A percentile compares a stretch with the other conserved stretches of the same genome.
Evolutionary conservation across 78 protist species (phyloP).

Genomic region (Cyanophora paradoxa): DNA sequence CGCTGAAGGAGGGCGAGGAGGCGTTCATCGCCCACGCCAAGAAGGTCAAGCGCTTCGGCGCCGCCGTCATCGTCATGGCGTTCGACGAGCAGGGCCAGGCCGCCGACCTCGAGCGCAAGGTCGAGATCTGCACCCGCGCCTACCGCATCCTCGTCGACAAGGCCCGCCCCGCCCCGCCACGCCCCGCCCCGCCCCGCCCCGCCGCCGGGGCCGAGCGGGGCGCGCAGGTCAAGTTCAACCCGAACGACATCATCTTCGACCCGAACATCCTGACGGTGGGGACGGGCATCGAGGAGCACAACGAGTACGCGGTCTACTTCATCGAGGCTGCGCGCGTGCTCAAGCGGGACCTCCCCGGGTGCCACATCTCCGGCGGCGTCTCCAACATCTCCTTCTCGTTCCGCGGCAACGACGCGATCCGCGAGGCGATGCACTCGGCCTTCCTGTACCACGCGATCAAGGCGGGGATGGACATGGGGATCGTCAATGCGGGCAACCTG

Average conservation of each 20-base stretch:
- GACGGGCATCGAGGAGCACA: constrained; percentile 97
- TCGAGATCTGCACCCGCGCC: constrained; percentile 84
- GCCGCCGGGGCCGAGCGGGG: no score
- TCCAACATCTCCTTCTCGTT: constrained; percentile 96
- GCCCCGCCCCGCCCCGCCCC: no score
- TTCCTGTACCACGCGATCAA: constrained; percentile 84
- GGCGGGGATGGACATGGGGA: constrained; percentile 96
- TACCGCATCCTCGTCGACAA: constrained; percentile 71
- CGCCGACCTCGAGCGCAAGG: constrained; percentile 61
- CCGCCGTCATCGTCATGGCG: constrained; percentile 96
- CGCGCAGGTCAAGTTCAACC: no score
- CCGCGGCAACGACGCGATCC: constrained; percentile 85
- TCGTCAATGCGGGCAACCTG: constrained; percentile 93
- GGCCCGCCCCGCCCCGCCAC: no score
- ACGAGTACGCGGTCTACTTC: constrained; percentile 89
- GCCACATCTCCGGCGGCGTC: constrained; percentile 88
- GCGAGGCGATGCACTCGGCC: constrained; percentile 93
- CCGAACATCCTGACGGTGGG: constrained; percentile 94
- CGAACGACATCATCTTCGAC: constrained; percentile 95
- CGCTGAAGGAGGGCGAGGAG: constrained; percentile 92
- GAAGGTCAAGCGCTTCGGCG: constrained; percentile 71
- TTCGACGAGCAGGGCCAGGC: constrained; percentile 98
- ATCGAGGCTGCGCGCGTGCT: constrained; percentile 75
- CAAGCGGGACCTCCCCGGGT: constrained; percentile 61
- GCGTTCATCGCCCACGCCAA: constrained; percentile 80